Evolutionary conservation across 2,329 filamentous ascomycete genomes (phyloP).

Genomic region (Trichoderma atroviride): DNA sequence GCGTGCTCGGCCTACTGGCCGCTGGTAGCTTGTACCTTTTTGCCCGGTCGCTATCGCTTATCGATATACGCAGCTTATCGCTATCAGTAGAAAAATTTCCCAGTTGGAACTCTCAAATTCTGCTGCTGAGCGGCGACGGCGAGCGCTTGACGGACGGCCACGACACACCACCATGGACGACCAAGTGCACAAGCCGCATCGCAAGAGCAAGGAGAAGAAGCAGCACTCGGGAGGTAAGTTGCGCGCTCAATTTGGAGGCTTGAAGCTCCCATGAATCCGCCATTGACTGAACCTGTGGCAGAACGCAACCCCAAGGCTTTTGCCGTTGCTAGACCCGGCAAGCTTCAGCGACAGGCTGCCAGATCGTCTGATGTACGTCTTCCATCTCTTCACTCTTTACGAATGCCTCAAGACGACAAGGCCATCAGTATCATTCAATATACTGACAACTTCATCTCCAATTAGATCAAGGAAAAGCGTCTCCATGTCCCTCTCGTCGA

Average conservation of each 20-base stretch:
- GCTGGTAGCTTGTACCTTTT: not conserved
- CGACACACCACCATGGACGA: slow-evolving; percentile 64
- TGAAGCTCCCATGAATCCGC: not conserved
- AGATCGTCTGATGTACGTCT: slow-evolving; percentile 68
- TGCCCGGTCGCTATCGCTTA: not conserved
- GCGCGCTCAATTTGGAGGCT: not conserved
- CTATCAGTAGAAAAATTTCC: slow-evolving; percentile 28
- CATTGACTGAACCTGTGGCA: slow-evolving; percentile 35
- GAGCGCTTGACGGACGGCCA: slow-evolving; percentile 11
- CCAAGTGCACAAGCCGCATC: slow-evolving; percentile 82
- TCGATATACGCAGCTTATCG: slow-evolving; percentile 26
- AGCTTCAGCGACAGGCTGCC: slow-evolving; percentile 73
- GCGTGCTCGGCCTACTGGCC: not conserved
- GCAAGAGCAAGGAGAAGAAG: slow-evolving; percentile 88
- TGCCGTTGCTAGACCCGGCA: slow-evolving; percentile 79
- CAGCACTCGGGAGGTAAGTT: slow-evolving; percentile 58
- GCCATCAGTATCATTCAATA: not conserved
- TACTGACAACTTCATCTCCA: slow-evolving; percentile 31
- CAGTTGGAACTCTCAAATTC: slow-evolving; percentile 16
- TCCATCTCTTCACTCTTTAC: slow-evolving; percentile 26
- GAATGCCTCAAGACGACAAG: not conserved
- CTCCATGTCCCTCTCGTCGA: slow-evolving; percentile 97
- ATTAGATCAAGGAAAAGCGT: slow-evolving; percentile 89
- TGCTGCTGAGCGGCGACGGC: slow-evolving; percentile 29
- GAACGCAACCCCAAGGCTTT: slow-evolving; percentile 90